These are phyloP conservation scores for Coelastrella sp. DNA, from an alignment of 139 green algal genomes.

Conservation along the genomic window DNA sequence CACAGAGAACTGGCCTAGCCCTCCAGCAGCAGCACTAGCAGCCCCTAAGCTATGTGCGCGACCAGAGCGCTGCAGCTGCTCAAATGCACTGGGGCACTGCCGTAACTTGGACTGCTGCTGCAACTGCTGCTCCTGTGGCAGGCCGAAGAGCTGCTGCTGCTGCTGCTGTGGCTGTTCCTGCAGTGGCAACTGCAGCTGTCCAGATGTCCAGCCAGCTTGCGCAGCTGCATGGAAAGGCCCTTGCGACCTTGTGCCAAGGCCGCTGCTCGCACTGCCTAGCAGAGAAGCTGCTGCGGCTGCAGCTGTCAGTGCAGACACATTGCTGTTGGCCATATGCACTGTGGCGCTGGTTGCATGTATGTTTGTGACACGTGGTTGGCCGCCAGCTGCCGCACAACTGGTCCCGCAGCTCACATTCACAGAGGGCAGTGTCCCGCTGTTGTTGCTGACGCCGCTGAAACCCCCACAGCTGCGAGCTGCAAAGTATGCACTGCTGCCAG, in stretches of 20 bases:
- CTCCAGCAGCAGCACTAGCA: constrained; percentile 16
- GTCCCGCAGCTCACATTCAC: not conserved
- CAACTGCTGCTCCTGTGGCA: constrained; percentile 15
- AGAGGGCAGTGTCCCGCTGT: not conserved
- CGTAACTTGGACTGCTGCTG: constrained; percentile 4
- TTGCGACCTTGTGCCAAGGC: not conserved
- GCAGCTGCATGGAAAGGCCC: not conserved
- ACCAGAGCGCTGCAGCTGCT: not conserved
- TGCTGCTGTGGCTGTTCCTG: not conserved
- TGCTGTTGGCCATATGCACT: not conserved
- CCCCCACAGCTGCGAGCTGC: constrained; percentile 11
- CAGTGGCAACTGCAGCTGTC: not conserved
- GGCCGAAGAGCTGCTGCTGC: constrained; percentile 6
- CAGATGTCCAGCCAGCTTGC: not conserved
- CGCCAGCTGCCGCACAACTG: not conserved
- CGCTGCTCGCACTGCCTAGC: constrained; percentile 31
- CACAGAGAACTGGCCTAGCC: not conserved
- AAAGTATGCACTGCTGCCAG: constrained; percentile 16
- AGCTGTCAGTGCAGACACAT: not conserved
- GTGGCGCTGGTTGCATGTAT: constrained; percentile 21
- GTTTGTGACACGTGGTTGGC: not conserved
- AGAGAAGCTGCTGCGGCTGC: constrained; percentile 14
- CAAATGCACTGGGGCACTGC: not conserved
- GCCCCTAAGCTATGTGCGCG: not conserved
- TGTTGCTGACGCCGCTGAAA: not conserved